A percentile compares a stretch with the other conserved stretches of the same genome.
These are phyloP conservation scores for Medicago ruthenica DNA, from an alignment of 306 rosid species.

Conservation along the genomic window DNA sequence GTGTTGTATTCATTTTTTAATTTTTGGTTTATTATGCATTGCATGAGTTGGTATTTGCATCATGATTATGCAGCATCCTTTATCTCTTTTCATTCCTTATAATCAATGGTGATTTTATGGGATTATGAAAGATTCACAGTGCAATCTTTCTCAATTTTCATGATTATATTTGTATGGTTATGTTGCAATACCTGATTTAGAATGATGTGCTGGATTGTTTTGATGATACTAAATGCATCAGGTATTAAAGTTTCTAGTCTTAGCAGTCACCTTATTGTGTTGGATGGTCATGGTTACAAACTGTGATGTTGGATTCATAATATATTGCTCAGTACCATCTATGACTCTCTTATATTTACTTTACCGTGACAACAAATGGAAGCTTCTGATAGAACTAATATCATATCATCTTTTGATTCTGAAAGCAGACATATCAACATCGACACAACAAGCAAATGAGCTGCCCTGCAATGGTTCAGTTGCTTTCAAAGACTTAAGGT, in stretches of 20 bases:
- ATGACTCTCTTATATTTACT: too few relatives aligned
- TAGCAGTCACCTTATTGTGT: too few relatives aligned
- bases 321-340: too few relatives aligned
- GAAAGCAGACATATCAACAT: not conserved
- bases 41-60: slow-evolving; percentile 42
- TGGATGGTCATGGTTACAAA: too few relatives aligned
- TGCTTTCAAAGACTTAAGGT: slow-evolving; percentile 10
- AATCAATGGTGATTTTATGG: slow-evolving; percentile 51
- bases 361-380: not conserved
- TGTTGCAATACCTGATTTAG: slow-evolving; percentile 34
- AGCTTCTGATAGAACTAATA: not conserved
- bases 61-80: slow-evolving; percentile 48
- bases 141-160: slow-evolving; percentile 60
- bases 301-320: too few relatives aligned
- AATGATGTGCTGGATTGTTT: too few relatives aligned
- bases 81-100: slow-evolving; percentile 45
- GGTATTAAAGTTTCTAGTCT: too few relatives aligned
- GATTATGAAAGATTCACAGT: slow-evolving; percentile 63
- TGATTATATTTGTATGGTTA: slow-evolving; percentile 57
- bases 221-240: too few relatives aligned
- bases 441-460: slow-evolving; percentile 16
- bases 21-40: not conserved
- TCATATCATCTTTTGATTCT: not conserved
- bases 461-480: slow-evolving; percentile 6
- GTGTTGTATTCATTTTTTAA: not conserved